Percentiles rank a stretch among this genome's conserved stretches.
These are phyloP conservation scores for Arthroderma sp. DNA, from an alignment of 2,329 filamentous ascomycete species.

Conservation along the genomic window DNA sequence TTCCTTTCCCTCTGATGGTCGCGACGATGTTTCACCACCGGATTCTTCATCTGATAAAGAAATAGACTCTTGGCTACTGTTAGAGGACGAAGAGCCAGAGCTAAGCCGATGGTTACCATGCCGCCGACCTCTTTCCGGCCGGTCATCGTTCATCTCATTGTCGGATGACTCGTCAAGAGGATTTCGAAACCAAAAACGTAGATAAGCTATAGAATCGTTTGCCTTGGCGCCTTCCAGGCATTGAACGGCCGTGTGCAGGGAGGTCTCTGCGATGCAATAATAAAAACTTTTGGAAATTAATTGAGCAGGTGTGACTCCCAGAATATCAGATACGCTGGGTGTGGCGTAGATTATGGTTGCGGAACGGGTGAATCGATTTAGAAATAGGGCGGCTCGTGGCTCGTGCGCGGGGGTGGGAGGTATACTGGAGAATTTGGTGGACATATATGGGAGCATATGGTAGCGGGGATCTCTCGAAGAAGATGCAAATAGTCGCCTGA, in stretches of 20 bases:
- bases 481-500: constrained; percentile 60
- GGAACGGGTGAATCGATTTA: constrained; percentile 75
- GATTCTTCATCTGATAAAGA: too few species aligned
- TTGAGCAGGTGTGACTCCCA: constrained; percentile 56
- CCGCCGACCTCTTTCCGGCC: too few species aligned
- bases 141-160: not conserved
- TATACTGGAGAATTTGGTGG: constrained; percentile 54
- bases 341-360: constrained; percentile 80
- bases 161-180: constrained; percentile 27
- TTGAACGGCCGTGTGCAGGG: constrained; percentile 60
- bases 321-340: constrained; percentile 58
- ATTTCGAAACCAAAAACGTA: constrained; percentile 72
- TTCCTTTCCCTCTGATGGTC: constrained; percentile 33
- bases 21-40: not conserved
- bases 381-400: constrained; percentile 67
- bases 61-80: too few species aligned
- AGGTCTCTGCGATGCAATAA: constrained; percentile 69
- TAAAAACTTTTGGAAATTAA: constrained; percentile 73
- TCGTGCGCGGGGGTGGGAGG: constrained; percentile 52
- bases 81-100: too few species aligned
- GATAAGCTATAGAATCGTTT: constrained; percentile 81
- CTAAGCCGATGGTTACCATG: too few species aligned
- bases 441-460: constrained; percentile 78
- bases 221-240: constrained; percentile 76
- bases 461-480: constrained; percentile 72